phyloP scores from a whole-genome alignment of 495 filamentous ascomycete species.

The Aspergillus conjunctus region DNA sequence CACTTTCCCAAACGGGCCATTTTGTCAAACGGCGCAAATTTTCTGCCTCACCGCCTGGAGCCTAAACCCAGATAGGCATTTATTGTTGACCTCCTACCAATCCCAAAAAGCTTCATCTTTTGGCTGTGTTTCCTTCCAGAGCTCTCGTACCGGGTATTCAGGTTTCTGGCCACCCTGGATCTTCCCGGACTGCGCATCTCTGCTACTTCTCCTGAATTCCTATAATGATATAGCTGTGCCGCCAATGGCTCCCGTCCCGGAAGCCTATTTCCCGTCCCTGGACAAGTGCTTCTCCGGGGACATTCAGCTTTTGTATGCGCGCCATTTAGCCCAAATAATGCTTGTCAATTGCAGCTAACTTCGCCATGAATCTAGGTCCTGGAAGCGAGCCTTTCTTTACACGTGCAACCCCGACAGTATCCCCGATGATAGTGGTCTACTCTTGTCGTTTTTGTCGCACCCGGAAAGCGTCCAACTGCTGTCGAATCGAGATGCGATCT shows the following conservation, averaged over 20 bases:
- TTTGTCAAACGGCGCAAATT: slow-evolving; percentile 21
- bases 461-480: slow-evolving; percentile 66
- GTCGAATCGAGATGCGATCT: slow-evolving; percentile 63
- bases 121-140: slow-evolving; percentile 18
- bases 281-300: slow-evolving; percentile 64
- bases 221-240: slow-evolving; percentile 59
- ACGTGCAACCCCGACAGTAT: slow-evolving; percentile 56
- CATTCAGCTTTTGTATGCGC: slow-evolving; percentile 58
- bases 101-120: slow-evolving; percentile 29
- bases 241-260: slow-evolving; percentile 69
- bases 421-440: slow-evolving; percentile 48
- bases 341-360: slow-evolving; percentile 16
- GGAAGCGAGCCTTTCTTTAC: slow-evolving; percentile 70
- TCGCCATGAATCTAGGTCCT: slow-evolving; percentile 58
- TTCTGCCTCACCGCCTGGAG: slow-evolving; percentile 38
- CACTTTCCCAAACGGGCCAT: slow-evolving; percentile 19
- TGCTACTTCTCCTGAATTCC: slow-evolving; percentile 26
- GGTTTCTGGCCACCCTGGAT: slow-evolving; percentile 14
- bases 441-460: slow-evolving; percentile 68
- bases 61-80: slow-evolving; percentile 44
- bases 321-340: slow-evolving; percentile 7
- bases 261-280: slow-evolving; percentile 63
- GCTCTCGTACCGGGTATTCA: slow-evolving; percentile 16
- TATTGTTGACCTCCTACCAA: slow-evolving; percentile 40
- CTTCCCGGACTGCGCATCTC: slow-evolving; percentile 15